Percentiles rank a stretch among this genome's conserved stretches.
Conservation (phyloP, 108 stramenopile genomes). For the Cyclotella kingstonii region DNA sequence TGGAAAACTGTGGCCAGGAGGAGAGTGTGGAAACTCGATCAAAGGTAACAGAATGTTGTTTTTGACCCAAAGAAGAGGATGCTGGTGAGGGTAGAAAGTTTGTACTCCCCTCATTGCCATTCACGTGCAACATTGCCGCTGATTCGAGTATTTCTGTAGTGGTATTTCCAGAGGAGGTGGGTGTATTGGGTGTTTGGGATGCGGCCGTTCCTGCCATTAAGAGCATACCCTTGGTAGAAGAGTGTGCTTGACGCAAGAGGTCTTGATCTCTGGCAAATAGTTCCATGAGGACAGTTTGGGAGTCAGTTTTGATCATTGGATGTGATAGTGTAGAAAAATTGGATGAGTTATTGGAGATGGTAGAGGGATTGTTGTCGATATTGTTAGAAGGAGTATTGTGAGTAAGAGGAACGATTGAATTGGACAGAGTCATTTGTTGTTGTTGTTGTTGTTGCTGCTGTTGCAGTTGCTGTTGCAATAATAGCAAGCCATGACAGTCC, state of each 20-base stretch:
- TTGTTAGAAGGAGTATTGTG: constrained; percentile 32
- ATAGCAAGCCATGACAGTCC: neutral
- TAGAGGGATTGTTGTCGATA: constrained; percentile 9
- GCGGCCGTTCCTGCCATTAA: constrained; percentile 1
- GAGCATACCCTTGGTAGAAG: constrained; percentile 16
- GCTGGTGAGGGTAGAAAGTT: no score
- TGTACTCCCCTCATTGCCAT: no score
- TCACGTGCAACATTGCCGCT: constrained; percentile 3
- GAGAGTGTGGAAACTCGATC: constrained; percentile 68
- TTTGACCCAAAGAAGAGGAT: constrained; percentile 30
- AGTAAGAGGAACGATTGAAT: constrained; percentile 51
- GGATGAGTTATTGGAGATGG: constrained; percentile 27
- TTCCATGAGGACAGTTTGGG: constrained; percentile 91
- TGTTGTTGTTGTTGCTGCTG: constrained; percentile 22
- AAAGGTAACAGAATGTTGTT: constrained; percentile 45
- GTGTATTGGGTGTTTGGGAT: no score
- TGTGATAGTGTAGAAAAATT: constrained; percentile 15
- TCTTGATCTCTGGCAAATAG: constrained; percentile 91
- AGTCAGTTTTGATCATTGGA: constrained; percentile 82
- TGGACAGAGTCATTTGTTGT: constrained; percentile 31
- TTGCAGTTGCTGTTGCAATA: constrained; percentile 12
- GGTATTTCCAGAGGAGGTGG: neutral
- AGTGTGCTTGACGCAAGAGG: constrained; percentile 74
- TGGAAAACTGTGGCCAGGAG: constrained; percentile 91
- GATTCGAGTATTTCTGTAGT: neutral